Conservation (phyloP, 2,329 filamentous ascomycete species). For the Colletotrichum australisinense region DNA sequence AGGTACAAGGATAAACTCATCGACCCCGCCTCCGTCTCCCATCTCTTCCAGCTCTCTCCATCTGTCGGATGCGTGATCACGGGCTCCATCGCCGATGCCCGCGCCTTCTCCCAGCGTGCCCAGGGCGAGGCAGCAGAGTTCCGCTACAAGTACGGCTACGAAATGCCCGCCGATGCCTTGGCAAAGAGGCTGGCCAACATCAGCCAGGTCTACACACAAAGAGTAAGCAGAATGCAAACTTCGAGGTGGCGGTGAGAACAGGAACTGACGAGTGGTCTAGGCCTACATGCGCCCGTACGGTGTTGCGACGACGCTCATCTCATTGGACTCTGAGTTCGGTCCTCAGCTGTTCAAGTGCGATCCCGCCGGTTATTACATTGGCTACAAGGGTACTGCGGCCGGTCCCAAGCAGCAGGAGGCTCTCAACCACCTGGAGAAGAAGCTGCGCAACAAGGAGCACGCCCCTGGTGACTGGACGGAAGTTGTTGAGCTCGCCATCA, state of each 20-base stretch:
- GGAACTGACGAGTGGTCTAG: slow-evolving; percentile 48
- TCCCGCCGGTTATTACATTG: slow-evolving; percentile 96
- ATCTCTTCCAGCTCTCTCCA: slow-evolving; percentile 96
- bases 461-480: slow-evolving; percentile 96
- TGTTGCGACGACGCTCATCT: slow-evolving; percentile 94
- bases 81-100: slow-evolving; percentile 95
- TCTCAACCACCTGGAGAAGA: slow-evolving; percentile 98
- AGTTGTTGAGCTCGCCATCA: slow-evolving; percentile 96
- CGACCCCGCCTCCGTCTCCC: slow-evolving; percentile 94
- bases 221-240: slow-evolving; percentile 64
- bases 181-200: slow-evolving; percentile 98
- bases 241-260: not conserved
- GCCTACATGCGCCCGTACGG: slow-evolving; percentile 99
- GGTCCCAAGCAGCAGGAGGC: slow-evolving; percentile 99
- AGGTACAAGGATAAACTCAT: slow-evolving; percentile 91
- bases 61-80: slow-evolving; percentile 99
- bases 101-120: slow-evolving; percentile 91
- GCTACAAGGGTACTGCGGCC: slow-evolving; percentile 97
- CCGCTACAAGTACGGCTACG: slow-evolving; percentile 98
- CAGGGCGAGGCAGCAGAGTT: slow-evolving; percentile 97
- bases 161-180: slow-evolving; percentile 98
- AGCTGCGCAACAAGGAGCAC: slow-evolving; percentile 98
- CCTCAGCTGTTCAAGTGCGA: slow-evolving; percentile 99
- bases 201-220: slow-evolving; percentile 98
- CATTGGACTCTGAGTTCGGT: slow-evolving; percentile 90